Percentiles rank a stretch among this genome's conserved stretches.
These are phyloP conservation scores for Tuber indicum DNA, from an alignment of 495 filamentous ascomycete genomes.

Conservation along the genomic window DNA sequence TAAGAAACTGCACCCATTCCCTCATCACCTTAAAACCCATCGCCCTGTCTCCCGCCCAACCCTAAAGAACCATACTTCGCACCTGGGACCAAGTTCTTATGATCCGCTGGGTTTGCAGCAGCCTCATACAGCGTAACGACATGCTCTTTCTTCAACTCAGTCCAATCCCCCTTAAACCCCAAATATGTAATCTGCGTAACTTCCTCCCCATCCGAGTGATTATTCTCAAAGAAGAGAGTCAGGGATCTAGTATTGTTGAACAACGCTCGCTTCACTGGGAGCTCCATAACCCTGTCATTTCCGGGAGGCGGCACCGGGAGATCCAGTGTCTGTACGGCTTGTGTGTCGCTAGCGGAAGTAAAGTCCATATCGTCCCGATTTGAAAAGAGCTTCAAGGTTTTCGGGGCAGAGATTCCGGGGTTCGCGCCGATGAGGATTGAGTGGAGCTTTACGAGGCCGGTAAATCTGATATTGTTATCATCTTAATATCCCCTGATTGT, in stretches of 20 bases:
- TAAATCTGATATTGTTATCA: constrained; percentile 59
- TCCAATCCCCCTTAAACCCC: constrained; percentile 89
- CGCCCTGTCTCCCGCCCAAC: constrained; percentile 26
- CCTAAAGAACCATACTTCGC: constrained; percentile 36
- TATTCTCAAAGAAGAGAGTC: constrained; percentile 76
- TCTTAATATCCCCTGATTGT: not conserved
- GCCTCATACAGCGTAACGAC: constrained; percentile 85
- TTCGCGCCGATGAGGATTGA: constrained; percentile 76
- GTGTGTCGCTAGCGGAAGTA: constrained; percentile 57
- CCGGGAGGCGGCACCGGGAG: constrained; percentile 51
- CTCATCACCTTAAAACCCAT: constrained; percentile 20
- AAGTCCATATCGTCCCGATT: constrained; percentile 89
- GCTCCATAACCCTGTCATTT: constrained; percentile 74
- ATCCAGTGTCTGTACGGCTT: constrained; percentile 69
- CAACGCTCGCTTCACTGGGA: constrained; percentile 74
- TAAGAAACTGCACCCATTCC: not conserved
- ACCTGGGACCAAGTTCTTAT: constrained; percentile 46
- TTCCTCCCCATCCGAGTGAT: constrained; percentile 57
- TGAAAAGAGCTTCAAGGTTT: constrained; percentile 72
- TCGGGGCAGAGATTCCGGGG: constrained; percentile 62
- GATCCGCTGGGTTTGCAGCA: constrained; percentile 83
- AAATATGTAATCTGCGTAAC: constrained; percentile 73
- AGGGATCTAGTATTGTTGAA: constrained; percentile 75
- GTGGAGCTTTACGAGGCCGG: constrained; percentile 86
- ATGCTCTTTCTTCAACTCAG: constrained; percentile 75